These are phyloP conservation scores for Aspergillus bombycis DNA, from an alignment of 2,329 filamentous ascomycete genomes.

Conservation along the genomic window DNA sequence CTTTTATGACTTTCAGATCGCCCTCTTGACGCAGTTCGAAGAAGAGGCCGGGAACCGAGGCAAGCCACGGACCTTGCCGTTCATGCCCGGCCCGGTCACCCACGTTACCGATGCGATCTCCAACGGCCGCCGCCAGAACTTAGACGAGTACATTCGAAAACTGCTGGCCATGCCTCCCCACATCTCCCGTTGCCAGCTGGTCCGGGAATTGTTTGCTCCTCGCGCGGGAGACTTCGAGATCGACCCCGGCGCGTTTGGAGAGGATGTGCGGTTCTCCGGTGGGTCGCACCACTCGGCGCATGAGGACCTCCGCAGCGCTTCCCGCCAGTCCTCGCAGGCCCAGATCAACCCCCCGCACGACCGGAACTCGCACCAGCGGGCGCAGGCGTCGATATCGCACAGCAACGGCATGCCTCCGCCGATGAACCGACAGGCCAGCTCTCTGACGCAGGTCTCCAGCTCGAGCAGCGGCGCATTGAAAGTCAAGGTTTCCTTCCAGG, in stretches of 20 bases:
- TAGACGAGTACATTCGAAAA: slow-evolving; percentile 95
- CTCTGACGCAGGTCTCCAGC: slow-evolving; percentile 51
- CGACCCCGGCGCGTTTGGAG: slow-evolving; percentile 65
- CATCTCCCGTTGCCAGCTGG: slow-evolving; percentile 80
- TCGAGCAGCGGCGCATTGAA: slow-evolving; percentile 67
- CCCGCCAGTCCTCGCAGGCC: slow-evolving; percentile 66
- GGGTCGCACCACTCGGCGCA: slow-evolving; percentile 67
- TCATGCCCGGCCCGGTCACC: slow-evolving; percentile 97
- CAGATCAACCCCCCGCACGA: slow-evolving; percentile 59
- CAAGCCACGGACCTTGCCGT: slow-evolving; percentile 80
- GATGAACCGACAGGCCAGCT: slow-evolving; percentile 56
- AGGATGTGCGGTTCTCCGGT: slow-evolving; percentile 75
- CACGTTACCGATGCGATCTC: slow-evolving; percentile 98
- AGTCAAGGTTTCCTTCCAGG: slow-evolving; percentile 92
- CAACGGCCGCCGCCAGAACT: slow-evolving; percentile 85
- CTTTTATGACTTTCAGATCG: slow-evolving; percentile 98
- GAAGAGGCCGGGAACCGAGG: slow-evolving; percentile 88
- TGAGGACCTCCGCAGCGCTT: slow-evolving; percentile 63
- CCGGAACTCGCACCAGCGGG: slow-evolving; percentile 45
- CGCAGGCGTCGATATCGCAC: slow-evolving; percentile 36
- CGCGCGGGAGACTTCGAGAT: slow-evolving; percentile 92
- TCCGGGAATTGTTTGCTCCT: slow-evolving; percentile 88
- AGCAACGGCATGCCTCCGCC: slow-evolving; percentile 44
- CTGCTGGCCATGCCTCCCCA: slow-evolving; percentile 80
- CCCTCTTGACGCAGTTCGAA: slow-evolving; percentile 86